Evolutionary conservation across 1,284 basidiomycete genomes (phyloP).

Genomic region (Caloboletus firmus): DNA sequence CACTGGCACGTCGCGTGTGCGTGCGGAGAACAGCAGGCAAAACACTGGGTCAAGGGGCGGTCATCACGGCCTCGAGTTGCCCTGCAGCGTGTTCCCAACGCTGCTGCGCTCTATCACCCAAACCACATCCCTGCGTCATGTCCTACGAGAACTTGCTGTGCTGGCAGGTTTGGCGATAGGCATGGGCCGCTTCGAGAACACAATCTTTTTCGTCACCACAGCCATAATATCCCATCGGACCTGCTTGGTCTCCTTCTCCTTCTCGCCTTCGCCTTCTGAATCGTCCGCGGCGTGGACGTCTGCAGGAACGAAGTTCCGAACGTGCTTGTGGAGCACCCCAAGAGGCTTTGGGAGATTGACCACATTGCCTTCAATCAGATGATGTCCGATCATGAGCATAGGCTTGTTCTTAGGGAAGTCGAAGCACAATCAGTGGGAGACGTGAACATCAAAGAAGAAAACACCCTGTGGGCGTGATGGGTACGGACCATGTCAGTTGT

Average conservation of each 20-base stretch:
- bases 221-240: constrained; percentile 51
- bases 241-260: constrained; percentile 7
- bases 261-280: neutral
- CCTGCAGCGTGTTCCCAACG: constrained; percentile 25
- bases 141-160: constrained; percentile 17
- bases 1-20: neutral
- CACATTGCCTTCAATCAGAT: constrained; percentile 87
- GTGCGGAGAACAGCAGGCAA: constrained; percentile 1
- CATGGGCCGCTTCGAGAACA: constrained; percentile 77
- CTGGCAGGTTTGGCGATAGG: constrained; percentile 45
- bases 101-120: neutral
- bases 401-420: constrained; percentile 60
- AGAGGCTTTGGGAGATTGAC: constrained; percentile 74
- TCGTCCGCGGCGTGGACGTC: neutral
- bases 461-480: neutral
- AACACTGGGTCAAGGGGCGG: constrained; percentile 14
- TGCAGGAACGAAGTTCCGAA: constrained; percentile 1
- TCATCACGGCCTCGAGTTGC: neutral
- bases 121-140: constrained; percentile 5
- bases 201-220: constrained; percentile 73
- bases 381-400: constrained; percentile 81
- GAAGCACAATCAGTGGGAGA: constrained; percentile 8
- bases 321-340: constrained; percentile 56
- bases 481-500: constrained; percentile 52
- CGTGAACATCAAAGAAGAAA: neutral